Evolutionary conservation across 1,139 yeast genomes (phyloP), one percentile per base, ranked within the genome.

Genomic region (Nematodospora anomalae): DNA sequence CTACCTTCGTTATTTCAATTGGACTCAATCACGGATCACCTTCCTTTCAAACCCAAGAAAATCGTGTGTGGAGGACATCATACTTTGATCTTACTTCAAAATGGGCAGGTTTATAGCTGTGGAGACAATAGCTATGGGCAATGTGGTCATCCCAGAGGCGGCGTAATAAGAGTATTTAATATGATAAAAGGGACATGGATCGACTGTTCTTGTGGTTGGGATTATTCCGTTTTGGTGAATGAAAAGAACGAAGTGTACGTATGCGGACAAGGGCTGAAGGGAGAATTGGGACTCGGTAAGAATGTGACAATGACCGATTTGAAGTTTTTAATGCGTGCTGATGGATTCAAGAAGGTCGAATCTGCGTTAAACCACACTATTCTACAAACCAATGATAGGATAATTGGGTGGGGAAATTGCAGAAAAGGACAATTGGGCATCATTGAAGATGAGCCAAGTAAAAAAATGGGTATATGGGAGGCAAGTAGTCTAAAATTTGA

Each of bases 61-160:
- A 67, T 80, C 24, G 72, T 69, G 1, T 79, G 89, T 53, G 97
- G 97, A 3, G 97, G 97, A 0, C 90, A 89, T 52, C 97, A 92
- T 55, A 82, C 96, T 0, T 50, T 87, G 25, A 47, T 88, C 2
- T 57, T 87, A 6, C 54, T 78, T 10, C 64, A 58, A 2, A 60
- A 70, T 35, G 92, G 92, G 0, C 54, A 60, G 0, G 57, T 80
- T 0, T 80, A 61, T 45, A 75, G 77, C 0, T 53, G 77, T 38
- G 97, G 97, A 1, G 78, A 71, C 39, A 83, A 83, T 48, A 43
- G 60, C 0, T 44, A 46, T 23, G 80, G 83, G 2, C 92, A 84
- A 52, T 71, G 81, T 48, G 80, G 76, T 2, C 50, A 46, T 22
- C 30, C 47, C 3, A 28, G 24, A n/a, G 12, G 25, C 20, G 12